Percentiles rank a stretch among this genome's conserved stretches.
Conservation (phyloP, 2,329 filamentous ascomycete species). For the Akanthomyces dipterigenus region DNA sequence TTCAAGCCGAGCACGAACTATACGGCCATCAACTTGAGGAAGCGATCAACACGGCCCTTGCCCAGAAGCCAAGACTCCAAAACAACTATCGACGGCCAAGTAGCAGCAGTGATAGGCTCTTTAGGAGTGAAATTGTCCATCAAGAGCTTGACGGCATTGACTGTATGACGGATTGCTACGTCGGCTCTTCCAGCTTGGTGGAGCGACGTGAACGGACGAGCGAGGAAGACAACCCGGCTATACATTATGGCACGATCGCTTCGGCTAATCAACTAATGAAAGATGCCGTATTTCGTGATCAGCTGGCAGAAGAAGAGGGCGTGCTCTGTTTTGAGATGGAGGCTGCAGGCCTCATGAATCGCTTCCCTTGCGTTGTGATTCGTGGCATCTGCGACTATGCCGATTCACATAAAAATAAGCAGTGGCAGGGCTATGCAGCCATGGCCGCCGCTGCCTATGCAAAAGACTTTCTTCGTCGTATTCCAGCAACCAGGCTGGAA, state of each 20-base stretch:
- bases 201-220: background rate
- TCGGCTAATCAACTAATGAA: background rate
- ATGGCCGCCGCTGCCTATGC: constrained; percentile 19
- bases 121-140: background rate
- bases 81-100: background rate
- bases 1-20: background rate
- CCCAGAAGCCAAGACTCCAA: background rate
- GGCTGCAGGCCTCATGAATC: background rate
- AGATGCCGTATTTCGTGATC: background rate
- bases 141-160: background rate
- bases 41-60: background rate
- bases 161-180: background rate
- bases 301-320: background rate
- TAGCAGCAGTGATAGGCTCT: background rate
- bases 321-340: background rate
- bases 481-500: background rate
- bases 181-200: background rate
- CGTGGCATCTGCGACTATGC: background rate
- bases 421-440: constrained; percentile 17
- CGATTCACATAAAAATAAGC: background rate
- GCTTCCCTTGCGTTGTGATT: background rate
- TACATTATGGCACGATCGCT: background rate
- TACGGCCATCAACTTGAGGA: background rate
- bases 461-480: constrained; percentile 7
- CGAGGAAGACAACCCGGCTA: background rate